phyloP scores from a whole-genome alignment of 192 early-diverging fungal genomes.

The Coemansia sp. region DNA sequence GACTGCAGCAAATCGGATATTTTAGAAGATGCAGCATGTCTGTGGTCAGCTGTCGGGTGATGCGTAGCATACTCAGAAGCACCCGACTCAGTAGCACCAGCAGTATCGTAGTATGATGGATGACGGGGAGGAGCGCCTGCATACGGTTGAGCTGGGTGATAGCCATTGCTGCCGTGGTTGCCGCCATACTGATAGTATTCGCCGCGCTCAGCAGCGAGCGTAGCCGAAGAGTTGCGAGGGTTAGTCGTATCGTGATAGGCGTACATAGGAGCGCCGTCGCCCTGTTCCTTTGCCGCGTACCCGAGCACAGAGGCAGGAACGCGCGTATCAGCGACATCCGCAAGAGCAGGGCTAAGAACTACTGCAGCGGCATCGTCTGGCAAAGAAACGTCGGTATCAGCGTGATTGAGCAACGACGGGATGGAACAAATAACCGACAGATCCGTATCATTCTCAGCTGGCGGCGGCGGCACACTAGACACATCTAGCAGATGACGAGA shows the following conservation, averaged over 20 bases:
- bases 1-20: conserved; percentile 22
- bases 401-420: conserved; percentile 45
- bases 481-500: conserved; percentile 35
- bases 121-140: background rate
- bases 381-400: conserved; percentile 8
- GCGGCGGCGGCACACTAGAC: conserved; percentile 28
- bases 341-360: background rate
- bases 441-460: conserved; percentile 36
- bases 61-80: conserved; percentile 1
- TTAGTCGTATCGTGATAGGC: conserved; percentile 6
- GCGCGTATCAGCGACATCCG: conserved; percentile 15
- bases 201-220: background rate
- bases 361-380: conserved; percentile 16
- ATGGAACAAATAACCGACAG: conserved; percentile 38
- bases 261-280: background rate
- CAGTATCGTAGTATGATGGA: conserved; percentile 6
- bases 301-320: conserved; percentile 12
- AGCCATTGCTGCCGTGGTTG: background rate
- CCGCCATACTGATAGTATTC: conserved; percentile 9
- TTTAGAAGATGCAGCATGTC: conserved; percentile 9
- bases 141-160: background rate
- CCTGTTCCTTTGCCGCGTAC: conserved; percentile 4
- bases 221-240: background rate
- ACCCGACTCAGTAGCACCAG: conserved; percentile 4
- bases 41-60: conserved; percentile 1